These are phyloP conservation scores for Lactarius pseudohatsudake DNA, from an alignment of 768 basidiomycete species.

Conservation along the genomic window DNA sequence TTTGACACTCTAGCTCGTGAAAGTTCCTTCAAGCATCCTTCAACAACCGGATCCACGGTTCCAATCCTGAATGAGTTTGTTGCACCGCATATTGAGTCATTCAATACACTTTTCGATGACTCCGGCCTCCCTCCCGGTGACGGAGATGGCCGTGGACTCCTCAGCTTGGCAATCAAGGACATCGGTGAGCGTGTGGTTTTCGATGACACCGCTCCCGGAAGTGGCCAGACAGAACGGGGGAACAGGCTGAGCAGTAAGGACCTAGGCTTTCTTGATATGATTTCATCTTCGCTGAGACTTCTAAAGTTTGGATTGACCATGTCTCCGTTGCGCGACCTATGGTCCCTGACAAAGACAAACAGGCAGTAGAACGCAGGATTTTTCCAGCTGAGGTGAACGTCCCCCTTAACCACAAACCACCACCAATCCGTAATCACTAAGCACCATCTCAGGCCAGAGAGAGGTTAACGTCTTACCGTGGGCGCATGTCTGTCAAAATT, in stretches of 20 bases:
- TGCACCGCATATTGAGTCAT: slow-evolving; percentile 90
- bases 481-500: slow-evolving; percentile 82
- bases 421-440: neutral
- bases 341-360: slow-evolving; percentile 79
- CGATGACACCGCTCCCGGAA: slow-evolving; percentile 67
- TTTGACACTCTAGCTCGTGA: slow-evolving; percentile 86
- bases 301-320: slow-evolving; percentile 85
- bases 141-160: slow-evolving; percentile 74
- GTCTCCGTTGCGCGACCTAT: slow-evolving; percentile 82
- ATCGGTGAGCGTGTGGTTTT: slow-evolving; percentile 93
- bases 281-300: slow-evolving; percentile 21
- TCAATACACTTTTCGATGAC: slow-evolving; percentile 96
- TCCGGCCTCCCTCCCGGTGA: slow-evolving; percentile 73
- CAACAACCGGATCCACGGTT: slow-evolving; percentile 63
- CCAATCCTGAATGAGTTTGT: slow-evolving; percentile 91
- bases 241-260: slow-evolving; percentile 82
- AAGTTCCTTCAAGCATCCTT: slow-evolving; percentile 72
- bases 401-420: neutral
- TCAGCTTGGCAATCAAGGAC: slow-evolving; percentile 77
- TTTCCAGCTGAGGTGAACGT: slow-evolving; percentile 83
- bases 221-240: slow-evolving; percentile 62
- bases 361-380: slow-evolving; percentile 69
- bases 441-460: slow-evolving; percentile 72
- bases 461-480: slow-evolving; percentile 87
- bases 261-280: slow-evolving; percentile 16